phyloP scores from a whole-genome alignment of 139 green algal genomes.

The Haematococcus sp. region DNA sequence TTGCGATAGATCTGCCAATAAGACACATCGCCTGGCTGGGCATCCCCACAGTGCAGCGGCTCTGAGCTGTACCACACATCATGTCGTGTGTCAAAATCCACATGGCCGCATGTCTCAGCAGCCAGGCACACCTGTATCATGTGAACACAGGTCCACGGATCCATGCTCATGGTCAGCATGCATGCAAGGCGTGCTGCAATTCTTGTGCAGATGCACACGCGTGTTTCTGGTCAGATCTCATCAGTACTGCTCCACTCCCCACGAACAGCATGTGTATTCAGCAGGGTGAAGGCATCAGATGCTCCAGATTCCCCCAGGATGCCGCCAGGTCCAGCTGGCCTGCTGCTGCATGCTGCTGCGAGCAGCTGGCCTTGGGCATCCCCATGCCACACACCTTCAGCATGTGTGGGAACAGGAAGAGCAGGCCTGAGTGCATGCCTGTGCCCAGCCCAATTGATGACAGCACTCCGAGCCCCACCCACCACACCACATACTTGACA shows the following conservation, averaged over 20 bases:
- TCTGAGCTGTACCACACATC: conserved; percentile 82
- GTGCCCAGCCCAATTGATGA: conserved; percentile 88
- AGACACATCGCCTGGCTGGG: conserved; percentile 11
- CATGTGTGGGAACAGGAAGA: conserved; percentile 95
- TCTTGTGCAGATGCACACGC: no score
- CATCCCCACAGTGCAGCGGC: conserved; percentile 66
- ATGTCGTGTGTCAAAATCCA: conserved; percentile 64
- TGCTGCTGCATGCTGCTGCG: no score
- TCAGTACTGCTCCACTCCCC: no score
- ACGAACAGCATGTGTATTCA: no score
- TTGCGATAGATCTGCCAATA: conserved; percentile 66
- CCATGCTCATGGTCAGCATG: no score
- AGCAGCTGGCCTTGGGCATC: no score
- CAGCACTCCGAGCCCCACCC: conserved; percentile 84
- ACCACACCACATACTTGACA: conserved; percentile 72
- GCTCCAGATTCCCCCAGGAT: no score
- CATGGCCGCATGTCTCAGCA: conserved; percentile 79
- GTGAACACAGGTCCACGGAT: conserved; percentile 23
- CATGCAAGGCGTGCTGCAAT: no score
- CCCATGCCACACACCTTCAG: conserved; percentile 85
- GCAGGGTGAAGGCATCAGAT: no score
- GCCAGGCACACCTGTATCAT: conserved; percentile 73
- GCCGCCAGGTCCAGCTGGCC: no score
- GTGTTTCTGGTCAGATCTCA: no score
- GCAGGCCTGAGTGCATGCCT: conserved; percentile 90